Base-by-base conservation (phyloP, 805 yeast genomes). In the Scheffersomyces lignosus region DNA sequence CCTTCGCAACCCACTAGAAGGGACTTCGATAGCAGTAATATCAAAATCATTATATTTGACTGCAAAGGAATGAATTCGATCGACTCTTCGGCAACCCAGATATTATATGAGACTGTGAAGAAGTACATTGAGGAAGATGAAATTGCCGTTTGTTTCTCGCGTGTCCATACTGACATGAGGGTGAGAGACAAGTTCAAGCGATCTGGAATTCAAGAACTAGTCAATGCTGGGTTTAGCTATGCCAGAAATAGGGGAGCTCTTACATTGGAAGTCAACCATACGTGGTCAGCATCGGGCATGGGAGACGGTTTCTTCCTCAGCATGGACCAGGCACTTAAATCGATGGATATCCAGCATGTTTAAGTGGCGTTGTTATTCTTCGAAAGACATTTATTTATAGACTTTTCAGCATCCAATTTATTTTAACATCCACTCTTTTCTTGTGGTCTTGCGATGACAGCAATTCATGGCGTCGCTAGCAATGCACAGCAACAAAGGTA, bases 51-150 rank as follows among this genome's bases (percentile, higher is more conserved):
- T n/a, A 67, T 89, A 1, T 76, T 88, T 49, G 96, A 88, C 50
- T 60, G 90, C 44, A 73, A 81, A 38, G 96, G 96, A 2, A 85
- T 89, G 95, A 77, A 85, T 3, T 73, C 73, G 3, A 72, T 88
- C 37, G 96, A 88, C 48, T 77, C 95, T 0, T 75, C 87, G 1
- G 95, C 96, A 0, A 81, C 86, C 0, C 89, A 86, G 46, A 81
- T 81, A 3, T 62, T 89, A 29, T 54, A 59, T 37, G 87, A 81
- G 43, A 77, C 84, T n/a, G 61, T 88, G 3, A 48, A 58, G 2
- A 63, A 70, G 10, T 87, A 87, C 54, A 41, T 45, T 22, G 64
- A 63, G n/a, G 66, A 58, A 13, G 68, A 83, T 32, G 70, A 70
- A 2, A 78, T 84, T 5, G 58, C 62, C 6, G 83, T 87, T 3